Conservation (phyloP, 805 yeast genomes). For the Sugiyamaella boreocaroliniensis region DNA sequence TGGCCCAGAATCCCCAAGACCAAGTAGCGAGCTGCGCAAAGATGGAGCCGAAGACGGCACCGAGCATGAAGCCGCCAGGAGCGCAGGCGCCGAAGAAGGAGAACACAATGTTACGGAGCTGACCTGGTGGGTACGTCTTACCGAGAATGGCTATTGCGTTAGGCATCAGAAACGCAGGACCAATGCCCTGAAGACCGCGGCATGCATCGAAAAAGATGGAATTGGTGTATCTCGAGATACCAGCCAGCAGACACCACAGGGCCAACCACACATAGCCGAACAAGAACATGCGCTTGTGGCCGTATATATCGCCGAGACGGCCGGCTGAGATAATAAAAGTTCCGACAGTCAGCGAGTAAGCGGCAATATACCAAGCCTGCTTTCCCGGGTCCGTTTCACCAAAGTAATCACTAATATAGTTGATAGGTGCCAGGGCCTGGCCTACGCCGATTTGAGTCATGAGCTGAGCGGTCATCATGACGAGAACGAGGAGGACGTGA, state of each 20-base stretch:
- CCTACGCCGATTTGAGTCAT: conserved; percentile 36
- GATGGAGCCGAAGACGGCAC: conserved; percentile 46
- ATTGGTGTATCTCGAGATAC: conserved; percentile 50
- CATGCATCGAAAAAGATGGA: conserved; percentile 37
- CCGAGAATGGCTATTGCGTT: conserved; percentile 50
- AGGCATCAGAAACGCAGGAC: conserved; percentile 54
- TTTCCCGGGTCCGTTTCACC: conserved; percentile 28
- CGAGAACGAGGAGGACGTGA: conserved; percentile 24
- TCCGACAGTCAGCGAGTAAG: conserved; percentile 65
- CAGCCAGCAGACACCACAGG: conserved; percentile 55
- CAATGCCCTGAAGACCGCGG: conserved; percentile 60
- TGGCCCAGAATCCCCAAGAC: conserved; percentile 55
- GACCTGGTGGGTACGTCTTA: conserved; percentile 40
- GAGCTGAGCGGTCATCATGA: conserved; percentile 31
- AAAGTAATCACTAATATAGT: conserved; percentile 29
- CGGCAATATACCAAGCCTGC: conserved; percentile 61
- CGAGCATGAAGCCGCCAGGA: conserved; percentile 55
- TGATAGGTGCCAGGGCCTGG: conserved; percentile 27
- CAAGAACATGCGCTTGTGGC: conserved; percentile 48
- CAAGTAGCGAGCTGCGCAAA: conserved; percentile 41
- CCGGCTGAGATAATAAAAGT: conserved; percentile 67
- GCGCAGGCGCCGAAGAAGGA: conserved; percentile 55
- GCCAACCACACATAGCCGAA: conserved; percentile 51
- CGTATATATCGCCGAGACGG: conserved; percentile 64
- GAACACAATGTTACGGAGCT: conserved; percentile 48